These are phyloP conservation scores for Grosmannia penicillata DNA, from an alignment of 2,329 filamentous ascomycete genomes.

Conservation along the genomic window DNA sequence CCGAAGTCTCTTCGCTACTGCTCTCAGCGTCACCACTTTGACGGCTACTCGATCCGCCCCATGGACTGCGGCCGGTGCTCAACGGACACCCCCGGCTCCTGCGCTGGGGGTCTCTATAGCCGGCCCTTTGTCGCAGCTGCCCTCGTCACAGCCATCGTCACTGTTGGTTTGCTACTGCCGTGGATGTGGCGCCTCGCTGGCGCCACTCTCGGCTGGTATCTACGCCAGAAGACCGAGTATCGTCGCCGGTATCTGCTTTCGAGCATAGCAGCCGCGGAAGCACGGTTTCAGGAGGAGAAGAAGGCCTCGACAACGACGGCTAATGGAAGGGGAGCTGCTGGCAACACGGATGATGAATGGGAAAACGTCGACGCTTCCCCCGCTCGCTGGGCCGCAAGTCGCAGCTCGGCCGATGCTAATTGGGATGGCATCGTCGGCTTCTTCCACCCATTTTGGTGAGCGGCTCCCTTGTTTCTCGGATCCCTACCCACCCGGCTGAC, in stretches of 20 bases:
- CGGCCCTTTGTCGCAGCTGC: neutral
- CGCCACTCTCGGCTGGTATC: conserved; percentile 38
- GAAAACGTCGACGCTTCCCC: conserved; percentile 46
- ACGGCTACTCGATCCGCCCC: no score
- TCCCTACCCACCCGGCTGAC: conserved; percentile 3
- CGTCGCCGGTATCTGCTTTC: conserved; percentile 42
- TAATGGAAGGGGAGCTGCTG: conserved; percentile 4
- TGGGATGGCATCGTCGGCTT: conserved; percentile 87
- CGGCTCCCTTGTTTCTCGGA: conserved; percentile 1
- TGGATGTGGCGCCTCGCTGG: conserved; percentile 25
- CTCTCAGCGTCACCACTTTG: no score
- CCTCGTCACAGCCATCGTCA: conserved; percentile 8
- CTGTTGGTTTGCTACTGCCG: conserved; percentile 19
- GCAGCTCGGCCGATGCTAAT: conserved; percentile 32
- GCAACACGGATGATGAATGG: conserved; percentile 46
- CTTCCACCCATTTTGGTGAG: conserved; percentile 93
- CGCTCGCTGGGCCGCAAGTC: conserved; percentile 19
- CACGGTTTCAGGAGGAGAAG: conserved; percentile 19
- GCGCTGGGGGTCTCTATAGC: neutral
- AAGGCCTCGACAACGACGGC: conserved; percentile 21
- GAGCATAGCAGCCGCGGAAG: conserved; percentile 31
- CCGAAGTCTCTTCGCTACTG: no score
- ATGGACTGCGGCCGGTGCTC: neutral
- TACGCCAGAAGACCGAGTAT: conserved; percentile 48
- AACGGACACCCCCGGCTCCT: neutral